phyloP scores from a whole-genome alignment of 306 rosid species.

The Gastrolobium villosum region DNA sequence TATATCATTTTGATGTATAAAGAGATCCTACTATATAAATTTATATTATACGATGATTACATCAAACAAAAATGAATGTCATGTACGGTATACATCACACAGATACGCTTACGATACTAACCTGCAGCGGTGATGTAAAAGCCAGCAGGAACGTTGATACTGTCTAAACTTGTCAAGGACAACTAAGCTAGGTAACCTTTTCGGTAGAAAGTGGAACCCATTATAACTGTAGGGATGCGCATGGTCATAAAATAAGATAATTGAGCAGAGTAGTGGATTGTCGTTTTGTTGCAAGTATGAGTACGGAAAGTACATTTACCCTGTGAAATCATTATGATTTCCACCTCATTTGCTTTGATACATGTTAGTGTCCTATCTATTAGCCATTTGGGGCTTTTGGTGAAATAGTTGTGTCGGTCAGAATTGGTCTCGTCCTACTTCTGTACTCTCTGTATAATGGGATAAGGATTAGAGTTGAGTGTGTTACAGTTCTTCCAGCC shows the following conservation, averaged over 20 bases:
- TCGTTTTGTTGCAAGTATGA: not conserved
- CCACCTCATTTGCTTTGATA: not conserved
- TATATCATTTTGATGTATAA: too few relatives aligned
- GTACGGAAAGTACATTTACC: slow-evolving; percentile 24
- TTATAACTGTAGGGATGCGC: not conserved
- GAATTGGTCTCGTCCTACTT: not conserved
- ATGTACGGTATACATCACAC: too few relatives aligned
- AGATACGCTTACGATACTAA: too few relatives aligned
- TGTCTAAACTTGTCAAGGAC: too few relatives aligned
- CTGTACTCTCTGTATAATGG: not conserved
- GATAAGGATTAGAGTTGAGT: not conserved
- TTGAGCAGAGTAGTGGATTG: not conserved
- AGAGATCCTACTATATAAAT: too few relatives aligned
- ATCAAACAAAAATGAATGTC: too few relatives aligned
- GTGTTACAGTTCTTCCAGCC: not conserved
- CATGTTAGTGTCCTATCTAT: too few relatives aligned
- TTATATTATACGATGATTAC: too few relatives aligned
- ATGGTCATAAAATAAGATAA: not conserved
- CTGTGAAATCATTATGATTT: not conserved
- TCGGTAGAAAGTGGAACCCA: not conserved
- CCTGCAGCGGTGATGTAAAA: too few relatives aligned
- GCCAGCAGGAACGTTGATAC: too few relatives aligned
- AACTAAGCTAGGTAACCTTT: not conserved
- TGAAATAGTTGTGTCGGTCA: not conserved
- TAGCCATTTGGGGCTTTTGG: not conserved